Conservation (phyloP, 164 flowering plant genomes). For the Piper betle region DNA sequence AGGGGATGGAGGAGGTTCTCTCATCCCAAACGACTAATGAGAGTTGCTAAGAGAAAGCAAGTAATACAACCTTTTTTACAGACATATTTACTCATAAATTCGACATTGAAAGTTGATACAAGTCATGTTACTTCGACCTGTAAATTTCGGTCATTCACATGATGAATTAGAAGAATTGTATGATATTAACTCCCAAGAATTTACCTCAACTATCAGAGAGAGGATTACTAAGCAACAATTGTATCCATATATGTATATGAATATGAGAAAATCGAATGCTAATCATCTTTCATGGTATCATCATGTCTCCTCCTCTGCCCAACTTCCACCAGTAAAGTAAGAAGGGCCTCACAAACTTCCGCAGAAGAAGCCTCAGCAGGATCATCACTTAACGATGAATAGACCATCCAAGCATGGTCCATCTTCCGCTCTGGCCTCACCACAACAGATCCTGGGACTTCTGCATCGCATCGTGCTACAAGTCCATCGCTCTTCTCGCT, state of each 20-base stretch:
- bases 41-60: too few relatives aligned
- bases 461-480: conserved; percentile 92
- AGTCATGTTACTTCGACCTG: too few relatives aligned
- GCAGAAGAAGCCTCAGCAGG: conserved; percentile 67
- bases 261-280: background rate
- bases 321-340: conserved; percentile 60
- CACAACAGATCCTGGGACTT: conserved; percentile 88
- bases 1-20: too few relatives aligned
- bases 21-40: too few relatives aligned
- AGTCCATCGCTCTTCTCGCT: conserved; percentile 94
- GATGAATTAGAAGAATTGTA: too few relatives aligned
- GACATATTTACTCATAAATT: too few relatives aligned
- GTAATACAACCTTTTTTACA: too few relatives aligned
- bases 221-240: too few relatives aligned
- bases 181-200: too few relatives aligned
- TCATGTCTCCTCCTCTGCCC: conserved; percentile 47
- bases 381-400: conserved; percentile 58
- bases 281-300: conserved; percentile 40
- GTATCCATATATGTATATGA: background rate
- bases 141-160: too few relatives aligned
- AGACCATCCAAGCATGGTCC: conserved; percentile 99
- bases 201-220: too few relatives aligned
- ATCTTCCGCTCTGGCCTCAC: conserved; percentile 65
- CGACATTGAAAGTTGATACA: too few relatives aligned
- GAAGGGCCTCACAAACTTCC: conserved; percentile 86